Evolutionary conservation across 2,329 filamentous ascomycete genomes (phyloP).

Genomic region (Colletotrichum kahawae): DNA sequence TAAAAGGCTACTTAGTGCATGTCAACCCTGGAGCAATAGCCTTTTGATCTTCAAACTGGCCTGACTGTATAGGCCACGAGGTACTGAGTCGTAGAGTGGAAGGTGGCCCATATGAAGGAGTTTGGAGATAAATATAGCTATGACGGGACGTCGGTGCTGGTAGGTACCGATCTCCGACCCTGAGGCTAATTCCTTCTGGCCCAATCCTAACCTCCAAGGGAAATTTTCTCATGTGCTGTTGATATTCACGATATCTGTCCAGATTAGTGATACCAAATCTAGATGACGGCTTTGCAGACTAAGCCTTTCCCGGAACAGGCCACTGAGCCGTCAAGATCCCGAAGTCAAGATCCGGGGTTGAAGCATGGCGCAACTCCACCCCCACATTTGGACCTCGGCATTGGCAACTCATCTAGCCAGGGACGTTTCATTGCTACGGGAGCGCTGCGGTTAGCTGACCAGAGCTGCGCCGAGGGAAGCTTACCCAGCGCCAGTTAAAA

Average conservation of each 20-base stretch:
- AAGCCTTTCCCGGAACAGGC: background rate
- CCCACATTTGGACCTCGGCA: slow-evolving; percentile 24
- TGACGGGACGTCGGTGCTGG: background rate
- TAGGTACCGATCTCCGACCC: background rate
- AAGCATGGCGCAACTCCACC: slow-evolving; percentile 7
- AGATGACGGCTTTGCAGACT: background rate
- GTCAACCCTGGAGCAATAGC: background rate
- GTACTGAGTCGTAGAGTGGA: background rate
- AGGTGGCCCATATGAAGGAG: background rate
- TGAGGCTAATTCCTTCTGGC: background rate
- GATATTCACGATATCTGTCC: background rate
- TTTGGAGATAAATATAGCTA: background rate
- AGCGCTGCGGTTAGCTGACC: slow-evolving; percentile 11
- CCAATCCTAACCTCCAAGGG: background rate
- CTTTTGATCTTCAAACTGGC: background rate
- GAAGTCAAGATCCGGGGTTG: slow-evolving; percentile 17
- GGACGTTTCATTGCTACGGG: slow-evolving; percentile 8
- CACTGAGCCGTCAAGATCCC: background rate
- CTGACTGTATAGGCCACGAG: background rate
- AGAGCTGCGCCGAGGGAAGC: slow-evolving; percentile 16
- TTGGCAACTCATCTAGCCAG: background rate
- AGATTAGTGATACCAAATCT: background rate
- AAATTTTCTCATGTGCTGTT: background rate
- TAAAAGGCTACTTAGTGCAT: background rate
- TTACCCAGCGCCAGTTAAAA: slow-evolving; percentile 13